These are phyloP conservation scores for Chrysanthemum makinoi DNA, from an alignment of 129 eudicot genomes.

Conservation along the genomic window DNA sequence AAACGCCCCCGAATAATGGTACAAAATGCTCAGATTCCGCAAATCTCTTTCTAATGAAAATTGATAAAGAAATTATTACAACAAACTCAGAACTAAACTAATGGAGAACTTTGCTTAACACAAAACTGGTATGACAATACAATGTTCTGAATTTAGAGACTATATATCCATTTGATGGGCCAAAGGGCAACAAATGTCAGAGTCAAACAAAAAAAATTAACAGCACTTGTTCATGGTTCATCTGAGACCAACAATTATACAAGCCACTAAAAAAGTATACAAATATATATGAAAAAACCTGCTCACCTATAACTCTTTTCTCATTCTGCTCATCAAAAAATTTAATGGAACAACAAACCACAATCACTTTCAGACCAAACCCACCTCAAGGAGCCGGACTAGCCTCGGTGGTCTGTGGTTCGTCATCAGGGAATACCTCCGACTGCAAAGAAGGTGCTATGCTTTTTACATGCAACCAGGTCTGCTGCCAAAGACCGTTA, in stretches of 20 bases:
- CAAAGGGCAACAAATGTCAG: constrained; percentile 32
- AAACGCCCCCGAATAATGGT: too few relatives aligned
- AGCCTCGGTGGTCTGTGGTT: constrained; percentile 32
- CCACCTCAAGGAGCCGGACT: constrained; percentile 36
- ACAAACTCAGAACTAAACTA: neutral
- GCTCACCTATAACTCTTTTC: constrained; percentile 20
- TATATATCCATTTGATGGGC: constrained; percentile 29
- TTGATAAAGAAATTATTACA: neutral
- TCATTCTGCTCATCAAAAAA: constrained; percentile 27
- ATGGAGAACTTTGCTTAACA: constrained; percentile 12
- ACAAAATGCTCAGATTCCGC: neutral
- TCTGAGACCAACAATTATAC: constrained; percentile 26
- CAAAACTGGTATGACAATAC: constrained; percentile 19
- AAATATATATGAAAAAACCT: constrained; percentile 27
- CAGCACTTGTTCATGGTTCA: constrained; percentile 30
- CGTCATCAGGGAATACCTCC: constrained; percentile 57
- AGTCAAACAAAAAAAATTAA: constrained; percentile 25
- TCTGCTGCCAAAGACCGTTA: constrained; percentile 65
- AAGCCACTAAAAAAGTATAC: constrained; percentile 27
- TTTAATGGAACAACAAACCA: constrained; percentile 9
- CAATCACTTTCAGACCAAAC: constrained; percentile 22
- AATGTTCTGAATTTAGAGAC: constrained; percentile 1
- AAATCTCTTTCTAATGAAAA: neutral
- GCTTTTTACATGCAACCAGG: constrained; percentile 65
- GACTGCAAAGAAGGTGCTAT: constrained; percentile 55